Base-by-base conservation (phyloP, 2,329 filamentous ascomycete genomes). In the Hyphodiscus sp. region DNA sequence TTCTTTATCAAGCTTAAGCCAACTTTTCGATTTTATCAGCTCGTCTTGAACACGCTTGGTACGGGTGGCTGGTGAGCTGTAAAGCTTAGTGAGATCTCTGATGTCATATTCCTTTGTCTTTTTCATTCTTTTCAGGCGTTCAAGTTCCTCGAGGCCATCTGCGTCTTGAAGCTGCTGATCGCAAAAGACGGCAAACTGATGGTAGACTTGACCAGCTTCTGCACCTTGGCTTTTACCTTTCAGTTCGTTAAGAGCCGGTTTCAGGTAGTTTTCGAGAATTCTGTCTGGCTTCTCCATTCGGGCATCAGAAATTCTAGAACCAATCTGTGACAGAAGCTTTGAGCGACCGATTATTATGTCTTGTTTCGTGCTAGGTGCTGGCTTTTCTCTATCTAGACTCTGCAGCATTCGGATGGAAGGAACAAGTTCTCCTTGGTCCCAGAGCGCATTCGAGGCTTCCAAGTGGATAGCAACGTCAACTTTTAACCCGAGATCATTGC, bases 101-200 rank as follows among this genome's bases (percentile, higher is more conserved):
- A 95, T 84, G 67, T 99, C 92, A 54, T 87, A 83, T 59, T 83
- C 80, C 68, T 96, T 96, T 56, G 85, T 85, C 64, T 91, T 80
- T 61, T 85, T 86, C 30, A 97, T 76, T 61, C 83, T 89, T 65
- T 88, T 81, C 43, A 96, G 79, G 45, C 94, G 85, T 29, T 82
- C 81, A 55, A 96, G 81, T 63, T 99, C 94, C 68, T 95, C 90
- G 1, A 91, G 73, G 33, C 86, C 83, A 62, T 95, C 90, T 0
- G 86, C 81, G 65, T 92, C 92, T 63, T 96, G 88, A 10, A 99
- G 76, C 68, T 99, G 94, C 64, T 91, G 85, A 67, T 99, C 92
- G 65, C 95, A 99, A 68, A 99, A 99, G 49, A 85, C 81, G 23
- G 95, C 94, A 69, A 97, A 97, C 63, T 95, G 89, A 67, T 96